These are phyloP conservation scores for Penicillium simplicissimum DNA, from an alignment of 495 filamentous ascomycete genomes.

Conservation along the genomic window DNA sequence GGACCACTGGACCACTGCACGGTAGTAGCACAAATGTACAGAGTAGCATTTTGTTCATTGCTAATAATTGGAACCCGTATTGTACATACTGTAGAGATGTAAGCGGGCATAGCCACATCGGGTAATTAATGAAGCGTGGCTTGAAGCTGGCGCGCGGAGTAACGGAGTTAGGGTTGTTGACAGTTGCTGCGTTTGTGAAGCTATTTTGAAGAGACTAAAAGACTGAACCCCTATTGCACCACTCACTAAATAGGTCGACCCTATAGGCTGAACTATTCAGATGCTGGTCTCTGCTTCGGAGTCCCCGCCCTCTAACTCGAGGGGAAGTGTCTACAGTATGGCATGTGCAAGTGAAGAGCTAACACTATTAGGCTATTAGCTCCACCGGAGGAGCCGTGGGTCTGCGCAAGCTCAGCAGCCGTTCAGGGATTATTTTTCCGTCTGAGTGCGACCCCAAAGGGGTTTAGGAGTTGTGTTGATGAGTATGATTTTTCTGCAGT, in stretches of 20 bases:
- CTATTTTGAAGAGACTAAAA: too few relatives aligned
- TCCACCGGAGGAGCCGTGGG: neutral
- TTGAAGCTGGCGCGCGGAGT: neutral
- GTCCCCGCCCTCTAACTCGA: too few relatives aligned
- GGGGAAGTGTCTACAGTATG: too few relatives aligned
- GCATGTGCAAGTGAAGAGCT: too few relatives aligned
- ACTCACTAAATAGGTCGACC: too few relatives aligned
- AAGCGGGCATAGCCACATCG: neutral
- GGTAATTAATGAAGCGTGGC: neutral
- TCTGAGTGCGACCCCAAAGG: neutral
- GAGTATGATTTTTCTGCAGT: too few relatives aligned
- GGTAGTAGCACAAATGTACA: neutral
- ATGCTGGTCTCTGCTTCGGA: too few relatives aligned
- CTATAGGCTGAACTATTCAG: too few relatives aligned
- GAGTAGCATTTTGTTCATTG: neutral
- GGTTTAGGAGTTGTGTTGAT: neutral
- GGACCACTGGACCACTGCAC: neutral
- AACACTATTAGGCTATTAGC: neutral
- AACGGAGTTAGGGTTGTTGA: neutral
- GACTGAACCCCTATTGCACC: neutral
- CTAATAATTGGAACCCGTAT: neutral
- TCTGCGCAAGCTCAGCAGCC: neutral
- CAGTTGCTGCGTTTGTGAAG: too few relatives aligned
- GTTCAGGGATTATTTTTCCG: neutral
- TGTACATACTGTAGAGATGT: neutral